A percentile compares a stretch with the other conserved stretches of the same genome.
Evolutionary conservation across 2,329 filamentous ascomycete species (phyloP).

Genomic region (Aspergillus novofumigatus): DNA sequence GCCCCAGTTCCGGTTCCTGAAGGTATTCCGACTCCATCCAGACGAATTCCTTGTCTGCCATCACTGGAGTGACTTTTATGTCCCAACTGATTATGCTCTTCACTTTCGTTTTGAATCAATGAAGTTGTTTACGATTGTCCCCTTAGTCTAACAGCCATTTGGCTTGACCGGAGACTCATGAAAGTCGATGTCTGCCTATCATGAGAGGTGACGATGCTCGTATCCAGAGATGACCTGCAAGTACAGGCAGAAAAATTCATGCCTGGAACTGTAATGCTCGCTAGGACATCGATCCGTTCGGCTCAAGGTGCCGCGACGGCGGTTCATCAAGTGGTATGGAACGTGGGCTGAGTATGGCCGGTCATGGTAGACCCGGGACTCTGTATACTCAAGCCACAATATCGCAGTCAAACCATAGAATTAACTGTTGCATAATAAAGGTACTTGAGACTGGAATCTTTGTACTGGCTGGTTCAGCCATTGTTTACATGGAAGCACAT

Average conservation of each 20-base stretch:
- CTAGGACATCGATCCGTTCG: neutral
- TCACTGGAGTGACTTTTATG: neutral
- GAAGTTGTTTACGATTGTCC: neutral
- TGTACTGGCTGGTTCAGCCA: neutral
- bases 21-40: neutral
- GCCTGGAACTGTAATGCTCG: neutral
- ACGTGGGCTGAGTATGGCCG: neutral
- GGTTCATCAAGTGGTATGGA: neutral
- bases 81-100: neutral
- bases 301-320: neutral
- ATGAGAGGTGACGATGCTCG: neutral
- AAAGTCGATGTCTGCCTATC: neutral
- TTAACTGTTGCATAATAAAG: neutral
- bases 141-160: neutral
- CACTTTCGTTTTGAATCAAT: neutral
- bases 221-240: neutral
- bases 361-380: neutral
- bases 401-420: neutral
- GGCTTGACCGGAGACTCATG: neutral
- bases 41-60: neutral
- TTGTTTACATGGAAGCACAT: neutral
- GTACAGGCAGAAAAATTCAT: slow-evolving; percentile 12
- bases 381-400: neutral
- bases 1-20: neutral
- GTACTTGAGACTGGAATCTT: neutral